Evolutionary conservation across 345 rosid species (phyloP).

Genomic region (Diplotaxis tenuifolia): DNA sequence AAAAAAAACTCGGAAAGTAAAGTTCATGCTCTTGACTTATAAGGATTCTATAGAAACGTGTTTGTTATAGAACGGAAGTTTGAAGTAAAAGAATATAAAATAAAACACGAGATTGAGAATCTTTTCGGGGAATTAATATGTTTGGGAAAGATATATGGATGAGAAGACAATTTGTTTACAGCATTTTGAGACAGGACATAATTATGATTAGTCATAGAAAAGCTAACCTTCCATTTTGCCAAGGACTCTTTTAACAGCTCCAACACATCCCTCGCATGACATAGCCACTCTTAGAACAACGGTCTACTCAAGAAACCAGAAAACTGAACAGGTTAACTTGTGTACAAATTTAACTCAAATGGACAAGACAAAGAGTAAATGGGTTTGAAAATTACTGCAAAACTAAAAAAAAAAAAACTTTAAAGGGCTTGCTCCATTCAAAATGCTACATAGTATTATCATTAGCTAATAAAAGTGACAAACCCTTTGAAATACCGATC

Average conservation of each 20-base stretch:
- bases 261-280: constrained; percentile 82
- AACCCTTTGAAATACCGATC: background rate
- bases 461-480: background rate
- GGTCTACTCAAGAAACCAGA: constrained; percentile 42
- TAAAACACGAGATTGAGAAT: background rate
- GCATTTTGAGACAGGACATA: background rate
- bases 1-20: background rate
- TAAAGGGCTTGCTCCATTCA: background rate
- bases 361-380: background rate
- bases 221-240: constrained; percentile 73
- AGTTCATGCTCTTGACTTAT: background rate
- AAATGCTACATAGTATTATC: background rate
- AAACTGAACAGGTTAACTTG: background rate
- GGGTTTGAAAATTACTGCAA: background rate
- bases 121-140: background rate
- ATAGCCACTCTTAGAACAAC: constrained; percentile 85
- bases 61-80: background rate
- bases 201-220: background rate
- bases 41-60: background rate
- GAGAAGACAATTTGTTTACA: background rate
- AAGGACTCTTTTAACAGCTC: constrained; percentile 86
- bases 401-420: background rate
- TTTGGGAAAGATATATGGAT: background rate
- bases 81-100: background rate
- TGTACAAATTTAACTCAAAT: background rate